Evolutionary conservation across 2,329 filamentous ascomycete genomes (phyloP).

Genomic region (Exophiala viscosa): DNA sequence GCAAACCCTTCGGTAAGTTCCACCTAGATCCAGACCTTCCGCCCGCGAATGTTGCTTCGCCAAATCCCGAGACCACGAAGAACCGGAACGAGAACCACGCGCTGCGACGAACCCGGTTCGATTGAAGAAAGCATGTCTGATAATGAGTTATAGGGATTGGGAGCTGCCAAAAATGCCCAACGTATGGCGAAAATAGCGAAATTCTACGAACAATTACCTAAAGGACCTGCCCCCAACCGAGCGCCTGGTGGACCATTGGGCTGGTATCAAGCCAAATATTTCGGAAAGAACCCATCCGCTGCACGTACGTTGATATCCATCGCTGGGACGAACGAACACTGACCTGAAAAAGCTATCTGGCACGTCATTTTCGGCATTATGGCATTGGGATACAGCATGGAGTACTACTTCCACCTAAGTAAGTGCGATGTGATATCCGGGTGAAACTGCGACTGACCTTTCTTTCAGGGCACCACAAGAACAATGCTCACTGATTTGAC

Average conservation of each 20-base stretch:
- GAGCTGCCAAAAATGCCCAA: conserved; percentile 88
- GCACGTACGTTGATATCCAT: conserved; percentile 67
- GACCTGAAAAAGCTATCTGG: conserved; percentile 65
- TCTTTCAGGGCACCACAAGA: conserved; percentile 92
- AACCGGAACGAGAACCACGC: background rate
- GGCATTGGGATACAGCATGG: conserved; percentile 85
- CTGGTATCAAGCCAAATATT: conserved; percentile 82
- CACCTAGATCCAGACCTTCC: background rate
- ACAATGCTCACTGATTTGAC: conserved; percentile 84
- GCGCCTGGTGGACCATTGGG: conserved; percentile 79
- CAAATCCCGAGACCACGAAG: background rate
- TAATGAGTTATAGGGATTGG: conserved; percentile 68
- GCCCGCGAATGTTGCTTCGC: background rate
- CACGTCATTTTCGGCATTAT: conserved; percentile 78
- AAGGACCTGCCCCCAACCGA: conserved; percentile 78
- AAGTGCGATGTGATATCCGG: conserved; percentile 35
- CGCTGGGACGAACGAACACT: background rate
- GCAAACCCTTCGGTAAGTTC: conserved; percentile 24
- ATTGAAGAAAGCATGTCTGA: conserved; percentile 7
- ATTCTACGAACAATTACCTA: conserved; percentile 98
- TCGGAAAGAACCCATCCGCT: conserved; percentile 86
- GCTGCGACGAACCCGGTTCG: background rate
- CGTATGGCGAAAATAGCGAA: conserved; percentile 97
- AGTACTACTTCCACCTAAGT: conserved; percentile 99
- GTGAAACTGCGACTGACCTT: conserved; percentile 11